Conservation (phyloP, 352 stramenopile genomes). For the Peronosclerospora sorghi region DNA sequence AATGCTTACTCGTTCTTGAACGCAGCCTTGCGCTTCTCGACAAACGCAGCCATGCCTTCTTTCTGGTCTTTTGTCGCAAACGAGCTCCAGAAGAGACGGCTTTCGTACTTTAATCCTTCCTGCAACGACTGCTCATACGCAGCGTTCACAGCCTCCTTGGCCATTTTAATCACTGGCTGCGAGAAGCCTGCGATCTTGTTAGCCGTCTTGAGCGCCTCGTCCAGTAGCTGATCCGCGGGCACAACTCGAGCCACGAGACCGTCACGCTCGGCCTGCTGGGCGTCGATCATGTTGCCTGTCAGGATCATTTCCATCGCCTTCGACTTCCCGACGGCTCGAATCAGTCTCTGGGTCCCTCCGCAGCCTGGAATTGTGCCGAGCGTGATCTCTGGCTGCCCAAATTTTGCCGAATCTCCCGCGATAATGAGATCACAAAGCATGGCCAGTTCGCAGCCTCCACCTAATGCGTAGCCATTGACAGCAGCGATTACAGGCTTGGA, state of each 20-base stretch:
- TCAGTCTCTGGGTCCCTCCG: constrained; percentile 94
- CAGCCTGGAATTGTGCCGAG: constrained; percentile 95
- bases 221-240: constrained; percentile 85
- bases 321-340: constrained; percentile 94
- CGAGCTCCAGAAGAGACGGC: constrained; percentile 95
- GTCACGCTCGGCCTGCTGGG: constrained; percentile 88
- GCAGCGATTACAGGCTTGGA: constrained; percentile 93
- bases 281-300: constrained; percentile 95
- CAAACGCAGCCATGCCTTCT: constrained; percentile 96
- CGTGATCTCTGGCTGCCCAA: constrained; percentile 98
- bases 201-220: constrained; percentile 92
- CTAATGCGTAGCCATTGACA: constrained; percentile 97
- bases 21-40: constrained; percentile 92
- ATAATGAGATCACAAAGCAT: constrained; percentile 99
- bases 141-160: constrained; percentile 94
- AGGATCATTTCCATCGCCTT: constrained; percentile 99
- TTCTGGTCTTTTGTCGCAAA: constrained; percentile 93
- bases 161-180: constrained; percentile 91
- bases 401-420: constrained; percentile 92
- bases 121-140: constrained; percentile 89
- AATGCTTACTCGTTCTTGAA: constrained; percentile 89
- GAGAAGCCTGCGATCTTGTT: constrained; percentile 94
- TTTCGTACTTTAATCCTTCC: constrained; percentile 94
- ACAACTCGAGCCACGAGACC: constrained; percentile 92
- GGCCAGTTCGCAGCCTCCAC: constrained; percentile 95